Evolutionary conservation across 129 eudicot species (phyloP), one percentile per base, ranked within the genome.

Genomic region (Helianthus annuus): DNA sequence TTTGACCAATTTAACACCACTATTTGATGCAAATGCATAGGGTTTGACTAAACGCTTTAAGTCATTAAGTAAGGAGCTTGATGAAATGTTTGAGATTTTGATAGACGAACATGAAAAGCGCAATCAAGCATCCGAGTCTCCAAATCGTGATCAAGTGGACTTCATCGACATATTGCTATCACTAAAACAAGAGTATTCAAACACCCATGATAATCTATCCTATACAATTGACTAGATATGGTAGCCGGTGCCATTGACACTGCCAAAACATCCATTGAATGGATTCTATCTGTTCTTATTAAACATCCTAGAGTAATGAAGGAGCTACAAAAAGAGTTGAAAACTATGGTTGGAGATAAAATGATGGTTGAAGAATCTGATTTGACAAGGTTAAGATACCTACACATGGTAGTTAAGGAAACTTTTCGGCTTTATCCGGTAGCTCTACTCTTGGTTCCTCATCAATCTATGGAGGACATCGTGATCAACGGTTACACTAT

Each of bases 391-490:
- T 36, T 61, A 36, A 32, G 2, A 0, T 61, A 61, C 46, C n/a
- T 61, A n/a, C 22, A 61, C 19, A 61, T 61, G 66, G 66, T 61
- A 36, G 46, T 61, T 14, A 61, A 61, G 66, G 66, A 61, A 61
- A 32, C 66, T 61, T 36, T 14, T 13, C 66, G 66, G 48, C 66
- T 61, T 2, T 32, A 61, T 14, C 66, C 66, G 0, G 12, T 36
- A 5, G 66, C 46, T 6, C 66, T 48, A 0, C 11, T 61, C 1
- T 7, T 61, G 10, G 46, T 61, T 61, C 66, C 66, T 61, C 66
- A 34, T 61, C 32, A 61, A 6, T 34, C 66, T 14, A 36, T 6
- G 46, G 66, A 14, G 22, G 46, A 61, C n/a, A 13, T 61, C 13
- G 1, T 0, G 48, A 61, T 61, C 12, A 36, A 36, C 5, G 66